Percentiles rank a stretch among this genome's conserved stretches.
Evolutionary conservation across 345 rosid genomes (phyloP).

Genomic region (Luvunga scandens): DNA sequence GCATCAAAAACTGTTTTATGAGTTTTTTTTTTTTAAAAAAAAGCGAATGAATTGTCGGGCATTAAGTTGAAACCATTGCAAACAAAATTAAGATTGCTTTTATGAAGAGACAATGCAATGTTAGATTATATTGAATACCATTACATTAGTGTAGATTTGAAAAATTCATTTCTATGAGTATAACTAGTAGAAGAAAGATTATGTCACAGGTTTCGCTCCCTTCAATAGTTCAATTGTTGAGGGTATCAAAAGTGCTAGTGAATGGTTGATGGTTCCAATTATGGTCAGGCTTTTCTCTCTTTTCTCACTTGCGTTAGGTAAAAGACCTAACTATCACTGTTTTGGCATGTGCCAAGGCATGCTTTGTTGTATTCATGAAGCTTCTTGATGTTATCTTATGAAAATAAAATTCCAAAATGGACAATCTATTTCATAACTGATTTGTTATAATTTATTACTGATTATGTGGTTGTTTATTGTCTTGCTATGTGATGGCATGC

Average conservation of each 20-base stretch:
- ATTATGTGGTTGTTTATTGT: background rate
- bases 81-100: too few species aligned
- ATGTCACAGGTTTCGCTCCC: background rate
- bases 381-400: slow-evolving; percentile 5
- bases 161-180: too few species aligned
- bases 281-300: background rate
- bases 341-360: slow-evolving; percentile 23
- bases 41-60: too few species aligned
- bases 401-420: background rate
- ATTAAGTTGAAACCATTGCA: too few species aligned
- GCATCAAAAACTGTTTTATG: too few species aligned
- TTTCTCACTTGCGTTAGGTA: slow-evolving; percentile 29
- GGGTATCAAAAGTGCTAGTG: background rate
- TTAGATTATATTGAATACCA: too few species aligned
- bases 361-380: slow-evolving; percentile 37
- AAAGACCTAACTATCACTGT: slow-evolving; percentile 42
- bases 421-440: background rate
- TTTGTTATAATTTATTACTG: background rate
- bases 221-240: background rate
- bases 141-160: too few species aligned
- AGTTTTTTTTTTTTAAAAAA: too few species aligned
- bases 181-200: background rate
- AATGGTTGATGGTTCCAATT: background rate
- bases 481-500: background rate
- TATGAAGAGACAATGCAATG: too few species aligned